Conservation (phyloP, 2,329 filamentous ascomycete species). For the Phialophora chinensis region DNA sequence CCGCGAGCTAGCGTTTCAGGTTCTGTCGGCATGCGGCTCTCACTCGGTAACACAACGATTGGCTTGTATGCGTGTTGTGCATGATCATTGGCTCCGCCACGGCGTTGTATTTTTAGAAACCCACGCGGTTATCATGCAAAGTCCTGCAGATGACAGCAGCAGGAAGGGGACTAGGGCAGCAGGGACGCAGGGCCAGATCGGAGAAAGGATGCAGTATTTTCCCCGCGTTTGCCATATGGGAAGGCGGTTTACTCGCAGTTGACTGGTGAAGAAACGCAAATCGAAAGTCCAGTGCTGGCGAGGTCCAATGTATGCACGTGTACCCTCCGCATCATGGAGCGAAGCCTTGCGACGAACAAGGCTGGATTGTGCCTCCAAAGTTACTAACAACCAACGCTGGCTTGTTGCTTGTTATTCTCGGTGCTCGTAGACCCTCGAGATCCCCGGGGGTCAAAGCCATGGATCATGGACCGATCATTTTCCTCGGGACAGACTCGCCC, state of each 20-base stretch:
- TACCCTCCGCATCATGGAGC: neutral
- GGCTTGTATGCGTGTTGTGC: neutral
- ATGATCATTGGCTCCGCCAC: neutral
- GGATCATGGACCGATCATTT: neutral
- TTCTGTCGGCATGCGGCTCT: conserved; percentile 11
- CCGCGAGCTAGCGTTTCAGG: conserved; percentile 18
- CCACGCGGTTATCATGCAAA: conserved; percentile 13
- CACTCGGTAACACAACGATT: neutral
- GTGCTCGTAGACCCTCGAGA: neutral
- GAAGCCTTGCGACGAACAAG: neutral
- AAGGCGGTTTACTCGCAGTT: neutral
- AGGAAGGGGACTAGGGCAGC: neutral
- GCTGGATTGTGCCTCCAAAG: neutral
- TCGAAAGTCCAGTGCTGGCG: neutral
- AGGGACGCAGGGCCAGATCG: neutral
- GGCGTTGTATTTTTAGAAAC: conserved; percentile 13
- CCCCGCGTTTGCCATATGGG: neutral
- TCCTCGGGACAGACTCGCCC: neutral
- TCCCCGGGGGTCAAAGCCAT: neutral
- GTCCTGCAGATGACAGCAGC: conserved; percentile 8
- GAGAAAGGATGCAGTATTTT: neutral
- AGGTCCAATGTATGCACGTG: neutral
- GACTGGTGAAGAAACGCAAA: neutral
- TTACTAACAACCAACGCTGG: neutral
- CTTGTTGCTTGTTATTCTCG: neutral